phyloP scores from a whole-genome alignment of 345 rosid species.

The Brassica cretica region DNA sequence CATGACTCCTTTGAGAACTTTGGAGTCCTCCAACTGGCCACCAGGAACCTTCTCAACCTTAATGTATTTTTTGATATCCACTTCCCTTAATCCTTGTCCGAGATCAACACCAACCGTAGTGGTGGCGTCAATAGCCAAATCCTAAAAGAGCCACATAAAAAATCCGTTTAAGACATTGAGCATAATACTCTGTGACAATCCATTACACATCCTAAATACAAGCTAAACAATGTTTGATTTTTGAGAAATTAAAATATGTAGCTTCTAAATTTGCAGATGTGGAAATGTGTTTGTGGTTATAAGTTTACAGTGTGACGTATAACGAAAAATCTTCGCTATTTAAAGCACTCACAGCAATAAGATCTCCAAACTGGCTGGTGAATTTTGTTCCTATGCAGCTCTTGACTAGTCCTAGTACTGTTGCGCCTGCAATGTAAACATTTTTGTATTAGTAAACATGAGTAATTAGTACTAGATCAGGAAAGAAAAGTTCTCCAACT shows the following conservation, averaged over 20 bases:
- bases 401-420: conserved; percentile 76
- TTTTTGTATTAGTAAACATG: background rate
- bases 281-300: background rate
- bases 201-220: background rate
- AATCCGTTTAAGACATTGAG: background rate
- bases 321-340: no score
- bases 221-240: background rate
- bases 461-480: background rate
- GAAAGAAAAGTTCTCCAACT: background rate
- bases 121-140: conserved; percentile 94
- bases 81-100: conserved; percentile 93
- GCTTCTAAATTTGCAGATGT: conserved; percentile 5
- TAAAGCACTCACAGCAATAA: conserved; percentile 96
- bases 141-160: conserved; percentile 44
- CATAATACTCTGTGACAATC: background rate
- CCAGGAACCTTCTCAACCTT: conserved; percentile 97
- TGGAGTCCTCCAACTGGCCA: conserved; percentile 88
- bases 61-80: conserved; percentile 88
- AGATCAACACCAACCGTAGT: conserved; percentile 78
- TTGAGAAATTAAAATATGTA: background rate
- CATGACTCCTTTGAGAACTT: conserved; percentile 94
- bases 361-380: conserved; percentile 91
- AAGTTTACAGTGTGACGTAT: background rate
- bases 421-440: conserved; percentile 32
- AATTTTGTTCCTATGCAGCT: conserved; percentile 94